phyloP scores from a whole-genome alignment of 441 rosid genomes.

The Pelargonium fulgidum region DNA sequence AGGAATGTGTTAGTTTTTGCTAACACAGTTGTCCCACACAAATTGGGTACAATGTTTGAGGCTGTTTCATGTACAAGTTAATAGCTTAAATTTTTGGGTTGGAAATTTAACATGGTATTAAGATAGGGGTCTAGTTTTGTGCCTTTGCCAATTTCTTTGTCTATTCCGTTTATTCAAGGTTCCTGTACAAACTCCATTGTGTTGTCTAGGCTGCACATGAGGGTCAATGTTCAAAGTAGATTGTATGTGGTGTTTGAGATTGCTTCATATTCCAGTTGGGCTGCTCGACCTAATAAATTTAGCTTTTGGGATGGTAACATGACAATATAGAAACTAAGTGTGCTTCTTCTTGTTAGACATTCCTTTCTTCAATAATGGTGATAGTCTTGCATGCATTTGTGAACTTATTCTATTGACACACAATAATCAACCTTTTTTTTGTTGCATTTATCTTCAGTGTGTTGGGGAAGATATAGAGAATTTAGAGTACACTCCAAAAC shows the following conservation, averaged over 20 bases:
- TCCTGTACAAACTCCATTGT: background rate
- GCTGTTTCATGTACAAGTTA: background rate
- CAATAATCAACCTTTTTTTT: slow-evolving; percentile 10
- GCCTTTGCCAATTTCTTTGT: slow-evolving; percentile 5
- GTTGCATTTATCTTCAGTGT: slow-evolving; percentile 44
- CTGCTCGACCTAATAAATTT: background rate
- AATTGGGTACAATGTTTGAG: background rate
- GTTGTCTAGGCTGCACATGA: background rate
- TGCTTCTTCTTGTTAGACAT: too few species aligned
- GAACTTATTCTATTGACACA: background rate
- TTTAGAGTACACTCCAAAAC: slow-evolving; percentile 95
- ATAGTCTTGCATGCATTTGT: background rate
- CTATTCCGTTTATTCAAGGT: background rate
- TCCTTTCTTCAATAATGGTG: background rate
- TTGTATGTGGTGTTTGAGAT: slow-evolving; percentile 6
- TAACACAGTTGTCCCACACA: slow-evolving; percentile 3
- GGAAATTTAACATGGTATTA: background rate
- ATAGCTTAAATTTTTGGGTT: background rate
- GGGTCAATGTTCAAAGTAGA: slow-evolving; percentile 1
- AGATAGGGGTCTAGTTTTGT: background rate
- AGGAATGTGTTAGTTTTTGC: background rate
- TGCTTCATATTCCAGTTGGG: background rate
- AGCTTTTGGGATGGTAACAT: background rate
- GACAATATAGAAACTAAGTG: too few species aligned
- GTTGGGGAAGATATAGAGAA: slow-evolving; percentile 93